Evolutionary conservation across 176 grass and related monocot genomes (phyloP), one percentile per base, ranked within the genome.

Genomic region (Cocos nucifera): DNA sequence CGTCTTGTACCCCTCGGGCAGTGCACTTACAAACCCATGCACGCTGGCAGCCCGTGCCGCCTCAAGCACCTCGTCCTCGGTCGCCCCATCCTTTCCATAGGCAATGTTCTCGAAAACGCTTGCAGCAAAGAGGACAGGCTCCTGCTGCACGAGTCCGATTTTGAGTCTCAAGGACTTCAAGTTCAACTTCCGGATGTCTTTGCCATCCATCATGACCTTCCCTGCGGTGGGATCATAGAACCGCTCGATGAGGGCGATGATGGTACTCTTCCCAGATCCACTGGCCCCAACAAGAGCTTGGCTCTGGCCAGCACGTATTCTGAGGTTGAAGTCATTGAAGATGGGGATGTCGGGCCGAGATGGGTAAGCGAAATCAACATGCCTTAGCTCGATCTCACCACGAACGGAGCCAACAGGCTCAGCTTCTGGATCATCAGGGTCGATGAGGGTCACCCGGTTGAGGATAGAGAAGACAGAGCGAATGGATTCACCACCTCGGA

Each of bases 261-360:
- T 80, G 0, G 87, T 97, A 69, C 92, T 97, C 80, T 97, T 97
- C n/a, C 92, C 92, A 3, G 80, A 97, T 0, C 92, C 92, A 0
- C 92, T 97, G 5, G 87, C 81, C 15, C 92, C 92, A 0, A 97
- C 92, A 18, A 97, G 84, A 22, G 92, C 92, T 24, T 90, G 86
- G 62, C 92, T 97, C 54, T 80, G 87, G 32, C 87, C 92, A 16
- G 78, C 78, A 22, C 82, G 83, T 65, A 97, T 97, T 21, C 80
- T 79, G 61, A 97, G 71, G 73, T 91, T 97, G 83, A 97, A 97
- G 22, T 97, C 92, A 76, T 97, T 91, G 84, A 97, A 97, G 51
- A 97, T 87, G 3, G 77, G 54, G 12, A 91, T 66, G 50, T 97
- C 92, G 9, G 87, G 92, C 12, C 92, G 78, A 4, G 92, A 53